Percentiles rank a stretch among this genome's conserved stretches.
Conservation (phyloP, 1,284 basidiomycete genomes). For the Kwoniella shivajii region DNA sequence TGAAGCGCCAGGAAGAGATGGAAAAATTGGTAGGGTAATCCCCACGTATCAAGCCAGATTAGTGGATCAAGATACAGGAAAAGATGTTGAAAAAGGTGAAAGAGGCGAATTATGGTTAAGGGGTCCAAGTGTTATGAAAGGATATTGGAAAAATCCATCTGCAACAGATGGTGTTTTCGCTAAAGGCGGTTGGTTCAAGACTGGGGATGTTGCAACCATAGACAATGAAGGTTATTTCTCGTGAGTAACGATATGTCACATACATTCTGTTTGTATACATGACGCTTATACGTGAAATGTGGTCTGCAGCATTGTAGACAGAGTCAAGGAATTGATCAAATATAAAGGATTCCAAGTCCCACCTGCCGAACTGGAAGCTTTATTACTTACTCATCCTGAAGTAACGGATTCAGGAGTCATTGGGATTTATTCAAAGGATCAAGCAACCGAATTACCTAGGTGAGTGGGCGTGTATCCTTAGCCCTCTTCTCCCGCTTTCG, state of each 20-base stretch:
- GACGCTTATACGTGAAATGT: background rate
- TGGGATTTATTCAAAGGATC: slow-evolving; percentile 63
- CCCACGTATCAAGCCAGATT: slow-evolving; percentile 78
- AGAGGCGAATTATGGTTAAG: slow-evolving; percentile 79
- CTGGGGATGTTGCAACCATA: slow-evolving; percentile 70
- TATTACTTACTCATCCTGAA: slow-evolving; percentile 71
- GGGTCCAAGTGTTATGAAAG: slow-evolving; percentile 79
- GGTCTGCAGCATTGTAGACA: slow-evolving; percentile 48
- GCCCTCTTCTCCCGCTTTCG: background rate
- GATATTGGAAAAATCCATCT: slow-evolving; percentile 63
- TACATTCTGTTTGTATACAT: too few species aligned
- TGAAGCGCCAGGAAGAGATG: slow-evolving; percentile 53
- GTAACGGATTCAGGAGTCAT: slow-evolving; percentile 74
- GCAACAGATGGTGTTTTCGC: slow-evolving; percentile 72
- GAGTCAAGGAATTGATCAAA: slow-evolving; percentile 79
- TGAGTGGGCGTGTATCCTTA: slow-evolving; percentile 29
- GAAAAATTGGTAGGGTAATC: slow-evolving; percentile 71
- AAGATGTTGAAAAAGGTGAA: slow-evolving; percentile 58
- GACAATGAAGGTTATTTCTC: slow-evolving; percentile 63
- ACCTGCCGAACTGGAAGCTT: slow-evolving; percentile 76
- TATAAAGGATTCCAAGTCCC: slow-evolving; percentile 67
- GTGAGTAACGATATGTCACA: slow-evolving; percentile 21
- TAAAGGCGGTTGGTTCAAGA: slow-evolving; percentile 73
- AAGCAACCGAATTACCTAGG: slow-evolving; percentile 78
- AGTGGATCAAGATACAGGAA: slow-evolving; percentile 55